These are phyloP conservation scores for Alectoria sarmentosa DNA, from an alignment of 495 filamentous ascomycete species.

Conservation along the genomic window DNA sequence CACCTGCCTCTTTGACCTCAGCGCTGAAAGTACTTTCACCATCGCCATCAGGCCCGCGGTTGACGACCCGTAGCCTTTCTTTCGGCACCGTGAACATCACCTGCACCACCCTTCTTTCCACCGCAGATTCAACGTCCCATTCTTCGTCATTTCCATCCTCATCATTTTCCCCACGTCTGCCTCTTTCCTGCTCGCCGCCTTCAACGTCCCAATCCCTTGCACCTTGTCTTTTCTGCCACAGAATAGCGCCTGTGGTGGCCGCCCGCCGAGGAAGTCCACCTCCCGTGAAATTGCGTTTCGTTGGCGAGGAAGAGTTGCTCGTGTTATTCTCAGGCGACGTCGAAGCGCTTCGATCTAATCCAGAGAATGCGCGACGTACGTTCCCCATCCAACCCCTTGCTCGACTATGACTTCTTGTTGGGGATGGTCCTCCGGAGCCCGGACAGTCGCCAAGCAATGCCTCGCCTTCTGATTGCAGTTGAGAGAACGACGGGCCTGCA, in stretches of 20 bases:
- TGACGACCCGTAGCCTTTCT: conserved; percentile 79
- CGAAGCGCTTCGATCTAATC: conserved; percentile 33
- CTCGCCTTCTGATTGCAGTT: conserved; percentile 60
- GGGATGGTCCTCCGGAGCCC: conserved; percentile 30
- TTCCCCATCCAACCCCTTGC: conserved; percentile 48
- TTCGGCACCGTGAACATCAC: conserved; percentile 90
- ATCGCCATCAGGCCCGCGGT: conserved; percentile 49
- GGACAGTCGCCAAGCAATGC: conserved; percentile 45
- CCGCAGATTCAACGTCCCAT: conserved; percentile 85
- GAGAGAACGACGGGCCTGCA: conserved; percentile 53
- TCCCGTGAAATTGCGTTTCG: conserved; percentile 13
- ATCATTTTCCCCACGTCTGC: conserved; percentile 12
- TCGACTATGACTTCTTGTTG: conserved; percentile 33
- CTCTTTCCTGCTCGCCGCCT: conserved; percentile 25
- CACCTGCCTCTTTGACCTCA: conserved; percentile 18
- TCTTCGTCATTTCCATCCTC: conserved; percentile 53
- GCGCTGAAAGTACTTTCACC: conserved; percentile 38
- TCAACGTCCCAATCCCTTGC: conserved; percentile 48
- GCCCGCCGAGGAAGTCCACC: conserved; percentile 42
- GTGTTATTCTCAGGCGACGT: conserved; percentile 25
- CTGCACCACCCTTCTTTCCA: conserved; percentile 75
- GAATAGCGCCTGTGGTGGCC: conserved; percentile 50
- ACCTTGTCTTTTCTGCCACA: conserved; percentile 55
- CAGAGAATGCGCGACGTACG: conserved; percentile 47
- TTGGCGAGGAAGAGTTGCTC: conserved; percentile 25